These are phyloP conservation scores for Pseudotulostoma volvatum DNA, from an alignment of 495 filamentous ascomycete species.

Conservation along the genomic window DNA sequence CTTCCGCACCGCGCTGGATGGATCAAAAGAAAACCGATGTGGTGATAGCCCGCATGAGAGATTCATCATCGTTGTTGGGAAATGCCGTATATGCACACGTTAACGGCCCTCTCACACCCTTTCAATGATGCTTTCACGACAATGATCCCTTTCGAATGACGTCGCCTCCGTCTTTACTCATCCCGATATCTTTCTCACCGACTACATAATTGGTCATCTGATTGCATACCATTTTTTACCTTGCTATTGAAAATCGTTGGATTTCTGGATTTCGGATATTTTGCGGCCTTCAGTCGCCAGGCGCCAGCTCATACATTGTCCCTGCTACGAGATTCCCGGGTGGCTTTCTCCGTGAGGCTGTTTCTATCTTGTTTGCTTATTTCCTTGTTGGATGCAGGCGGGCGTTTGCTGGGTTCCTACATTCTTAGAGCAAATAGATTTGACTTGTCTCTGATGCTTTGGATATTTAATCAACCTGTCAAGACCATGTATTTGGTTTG, in stretches of 20 bases:
- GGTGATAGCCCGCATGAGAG: slow-evolving; percentile 55
- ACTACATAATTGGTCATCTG: neutral
- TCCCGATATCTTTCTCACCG: neutral
- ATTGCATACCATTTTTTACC: neutral
- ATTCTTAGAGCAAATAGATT: neutral
- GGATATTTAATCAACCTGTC: neutral
- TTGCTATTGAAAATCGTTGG: too few species aligned
- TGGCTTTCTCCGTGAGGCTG: neutral
- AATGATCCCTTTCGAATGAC: too few species aligned
- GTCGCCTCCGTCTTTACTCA: neutral
- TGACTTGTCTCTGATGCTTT: neutral
- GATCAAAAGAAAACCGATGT: slow-evolving; percentile 42
- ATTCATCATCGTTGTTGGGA: slow-evolving; percentile 51
- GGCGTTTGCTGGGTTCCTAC: neutral
- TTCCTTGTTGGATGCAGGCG: neutral
- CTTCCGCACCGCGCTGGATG: slow-evolving; percentile 48
- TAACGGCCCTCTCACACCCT: too few species aligned
- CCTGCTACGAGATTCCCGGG: neutral
- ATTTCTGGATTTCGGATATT: too few species aligned
- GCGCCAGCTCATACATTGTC: neutral
- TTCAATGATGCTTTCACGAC: too few species aligned
- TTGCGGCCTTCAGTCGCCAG: neutral
- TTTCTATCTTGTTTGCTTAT: neutral
- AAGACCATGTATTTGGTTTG: neutral
- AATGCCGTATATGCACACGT: slow-evolving; percentile 44